Conservation (phyloP, 257 asterid genomes). For the Solanum habrochaites region DNA sequence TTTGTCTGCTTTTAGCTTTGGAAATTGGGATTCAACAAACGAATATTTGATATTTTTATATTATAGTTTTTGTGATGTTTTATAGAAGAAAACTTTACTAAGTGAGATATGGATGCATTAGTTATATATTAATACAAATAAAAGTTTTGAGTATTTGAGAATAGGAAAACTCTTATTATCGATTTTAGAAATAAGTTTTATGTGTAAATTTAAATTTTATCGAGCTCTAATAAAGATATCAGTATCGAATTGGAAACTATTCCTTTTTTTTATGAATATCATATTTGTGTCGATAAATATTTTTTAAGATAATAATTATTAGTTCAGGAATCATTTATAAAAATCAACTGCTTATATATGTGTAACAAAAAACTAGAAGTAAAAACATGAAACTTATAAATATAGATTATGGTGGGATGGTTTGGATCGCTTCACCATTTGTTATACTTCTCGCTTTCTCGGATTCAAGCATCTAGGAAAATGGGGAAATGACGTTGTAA, state of each 20-base stretch:
- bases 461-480: neutral
- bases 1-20: neutral
- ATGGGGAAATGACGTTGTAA: neutral
- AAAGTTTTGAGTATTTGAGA: neutral
- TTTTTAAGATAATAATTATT: no score
- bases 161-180: neutral
- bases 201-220: neutral
- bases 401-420: no score
- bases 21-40: neutral
- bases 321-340: no score
- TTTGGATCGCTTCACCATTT: neutral
- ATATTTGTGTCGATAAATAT: neutral
- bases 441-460: neutral
- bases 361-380: neutral
- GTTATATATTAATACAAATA: neutral
- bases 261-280: neutral
- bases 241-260: no score
- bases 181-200: fast-evolving
- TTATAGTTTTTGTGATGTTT: neutral
- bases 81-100: neutral
- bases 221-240: fast-evolving
- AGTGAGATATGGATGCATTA: neutral
- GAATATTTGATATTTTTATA: neutral
- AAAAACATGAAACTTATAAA: neutral
- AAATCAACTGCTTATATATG: no score